Conservation (phyloP, 805 yeast genomes). For the Kazachstania viticola region DNA sequence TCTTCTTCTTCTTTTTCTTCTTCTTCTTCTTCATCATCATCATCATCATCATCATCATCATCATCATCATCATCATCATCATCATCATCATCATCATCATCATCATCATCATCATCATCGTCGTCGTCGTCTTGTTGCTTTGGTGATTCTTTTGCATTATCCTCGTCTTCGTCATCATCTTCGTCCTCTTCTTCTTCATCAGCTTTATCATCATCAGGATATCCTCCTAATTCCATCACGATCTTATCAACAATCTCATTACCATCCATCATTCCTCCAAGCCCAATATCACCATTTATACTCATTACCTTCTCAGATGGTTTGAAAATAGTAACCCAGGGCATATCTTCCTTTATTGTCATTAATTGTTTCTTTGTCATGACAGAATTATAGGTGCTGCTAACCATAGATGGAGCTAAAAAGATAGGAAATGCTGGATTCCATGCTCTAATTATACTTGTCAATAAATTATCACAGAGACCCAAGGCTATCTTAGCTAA, state of each 20-base stretch:
- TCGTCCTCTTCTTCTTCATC: conserved; percentile 33
- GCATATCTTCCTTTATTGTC: conserved; percentile 77
- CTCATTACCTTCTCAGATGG: conserved; percentile 93
- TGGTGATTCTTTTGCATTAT: conserved; percentile 33
- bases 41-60: conserved; percentile 31
- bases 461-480: conserved; percentile 80
- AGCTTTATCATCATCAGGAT: conserved; percentile 45
- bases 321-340: conserved; percentile 85
- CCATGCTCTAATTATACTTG: conserved; percentile 92
- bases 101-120: conserved; percentile 36
- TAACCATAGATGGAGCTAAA: conserved; percentile 93
- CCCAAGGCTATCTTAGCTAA: conserved; percentile 84
- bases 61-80: conserved; percentile 23
- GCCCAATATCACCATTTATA: conserved; percentile 93
- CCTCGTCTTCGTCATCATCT: conserved; percentile 27
- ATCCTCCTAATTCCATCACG: conserved; percentile 56
- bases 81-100: conserved; percentile 33
- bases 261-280: conserved; percentile 99
- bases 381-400: conserved; percentile 81
- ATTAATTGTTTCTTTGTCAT: conserved; percentile 76
- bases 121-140: conserved; percentile 33
- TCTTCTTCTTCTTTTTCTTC: no score
- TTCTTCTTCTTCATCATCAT: conserved; percentile 17
- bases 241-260: conserved; percentile 83
- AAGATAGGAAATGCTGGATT: conserved; percentile 81